phyloP scores from a whole-genome alignment of 192 early-diverging fungal genomes.

The Linnemannia schmuckeri region DNA sequence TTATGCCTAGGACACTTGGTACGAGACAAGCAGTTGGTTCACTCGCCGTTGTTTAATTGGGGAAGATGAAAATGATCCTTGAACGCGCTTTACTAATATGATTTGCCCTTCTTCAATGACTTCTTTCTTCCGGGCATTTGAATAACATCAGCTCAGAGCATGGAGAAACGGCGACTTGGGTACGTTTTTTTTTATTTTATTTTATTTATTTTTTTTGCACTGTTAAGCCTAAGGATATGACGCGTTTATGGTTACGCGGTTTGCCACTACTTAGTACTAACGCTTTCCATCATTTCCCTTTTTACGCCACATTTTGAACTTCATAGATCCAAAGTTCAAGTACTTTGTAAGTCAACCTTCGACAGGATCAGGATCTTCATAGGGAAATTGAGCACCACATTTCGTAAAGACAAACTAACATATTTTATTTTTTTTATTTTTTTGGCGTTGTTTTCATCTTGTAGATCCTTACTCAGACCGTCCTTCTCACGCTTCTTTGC shows the following conservation, averaged over 20 bases:
- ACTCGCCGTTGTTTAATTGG: neutral
- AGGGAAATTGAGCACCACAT: neutral
- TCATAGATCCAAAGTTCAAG: slow-evolving; percentile 53
- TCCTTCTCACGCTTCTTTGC: slow-evolving; percentile 44
- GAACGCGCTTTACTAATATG: neutral
- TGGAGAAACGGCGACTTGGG: slow-evolving; percentile 55
- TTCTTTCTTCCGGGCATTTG: neutral
- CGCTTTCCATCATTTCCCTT: neutral
- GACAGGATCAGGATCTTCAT: neutral
- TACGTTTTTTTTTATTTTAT: slow-evolving; percentile 2
- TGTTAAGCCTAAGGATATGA: neutral
- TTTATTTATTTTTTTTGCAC: neutral
- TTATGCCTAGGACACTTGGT: slow-evolving; percentile 50
- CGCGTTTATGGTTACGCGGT: neutral
- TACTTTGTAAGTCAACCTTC: slow-evolving; percentile 43
- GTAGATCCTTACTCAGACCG: slow-evolving; percentile 50
- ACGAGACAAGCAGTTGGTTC: neutral
- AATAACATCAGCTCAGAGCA: slow-evolving; percentile 24
- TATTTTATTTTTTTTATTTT: neutral
- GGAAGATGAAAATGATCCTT: neutral
- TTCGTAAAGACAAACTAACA: neutral
- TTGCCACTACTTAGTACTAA: neutral
- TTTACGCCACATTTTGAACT: no score
- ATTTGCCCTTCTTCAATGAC: neutral
- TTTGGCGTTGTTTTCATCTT: neutral